Base-by-base conservation (phyloP, 768 basidiomycete genomes). In the Collybia mongolica region DNA sequence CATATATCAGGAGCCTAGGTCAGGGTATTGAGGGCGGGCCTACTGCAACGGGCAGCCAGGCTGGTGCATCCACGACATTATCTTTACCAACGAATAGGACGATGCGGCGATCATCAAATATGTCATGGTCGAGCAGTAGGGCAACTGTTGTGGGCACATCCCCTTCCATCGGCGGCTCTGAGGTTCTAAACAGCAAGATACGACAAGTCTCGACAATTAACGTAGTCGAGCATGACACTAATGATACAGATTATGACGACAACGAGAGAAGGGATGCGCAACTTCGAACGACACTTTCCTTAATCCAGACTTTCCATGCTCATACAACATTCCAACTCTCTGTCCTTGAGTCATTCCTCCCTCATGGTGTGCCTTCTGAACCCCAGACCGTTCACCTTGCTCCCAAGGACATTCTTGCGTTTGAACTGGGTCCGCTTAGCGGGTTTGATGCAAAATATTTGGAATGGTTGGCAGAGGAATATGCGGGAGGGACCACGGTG, bases 401-500 rank as follows among this genome's bases (percentile, higher is more conserved):
- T 1, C 80, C 88, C 9, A 81, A 75, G 56, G 86, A 90, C 52
- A 70, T 92, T 6, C 47, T 81, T 9, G 71, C 80, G 12, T 83
- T 93, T 41, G 88, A 88, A 61, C 76, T 93, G 0, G 85, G 88
- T 1, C 84, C 89, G 6, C 66, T 90, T 51, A 93, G 90, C 59
- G 68, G 72, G 4, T 60, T 84, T 41, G 90, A 93, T 54, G 83
- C 76, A n/a, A 73, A 72, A 38, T 92, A 91, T 61, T 68, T 91
- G 28, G 88, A 90, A 62, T 92, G 88, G 88, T 70, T 93, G 15
- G 80, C 74, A 1, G 75, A 75, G 44, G 86, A 88, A 65, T 88
- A 88, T 51, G 82, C 75, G 3, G 73, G 73, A 2, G 75, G 76
- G 9, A 63, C 63, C 17, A 61, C 58, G 39, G 61, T 80, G 3